Evolutionary conservation across 768 basidiomycete species (phyloP).

Genomic region (Collybiopsis luxurians): DNA sequence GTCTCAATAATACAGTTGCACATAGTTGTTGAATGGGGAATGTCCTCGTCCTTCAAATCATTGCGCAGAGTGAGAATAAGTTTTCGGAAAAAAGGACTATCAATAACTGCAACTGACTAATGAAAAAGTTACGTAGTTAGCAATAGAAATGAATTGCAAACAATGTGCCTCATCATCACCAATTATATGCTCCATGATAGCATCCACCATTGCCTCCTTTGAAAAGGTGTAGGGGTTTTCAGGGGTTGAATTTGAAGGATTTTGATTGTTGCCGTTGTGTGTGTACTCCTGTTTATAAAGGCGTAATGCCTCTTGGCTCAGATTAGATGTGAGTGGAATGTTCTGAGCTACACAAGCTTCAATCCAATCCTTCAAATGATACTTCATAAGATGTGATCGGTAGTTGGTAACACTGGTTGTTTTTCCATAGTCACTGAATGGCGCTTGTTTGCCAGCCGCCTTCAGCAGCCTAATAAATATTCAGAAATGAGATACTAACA

Average conservation of each 20-base stretch:
- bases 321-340: background rate
- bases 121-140: background rate
- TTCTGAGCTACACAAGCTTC: background rate
- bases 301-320: background rate
- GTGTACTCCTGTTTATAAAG: background rate
- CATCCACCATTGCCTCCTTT: background rate
- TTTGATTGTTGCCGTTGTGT: background rate
- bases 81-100: conserved; percentile 6
- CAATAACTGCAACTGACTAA: background rate
- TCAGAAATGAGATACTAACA: background rate
- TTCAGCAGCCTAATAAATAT: background rate
- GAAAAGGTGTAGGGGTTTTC: background rate
- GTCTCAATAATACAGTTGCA: background rate
- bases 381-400: background rate
- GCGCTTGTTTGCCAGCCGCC: background rate
- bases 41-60: conserved; percentile 1
- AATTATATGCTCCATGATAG: background rate
- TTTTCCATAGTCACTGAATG: background rate
- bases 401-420: background rate
- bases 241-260: background rate
- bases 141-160: background rate
- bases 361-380: background rate
- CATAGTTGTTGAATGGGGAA: background rate
- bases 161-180: background rate
- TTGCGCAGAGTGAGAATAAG: background rate